Base-by-base conservation (phyloP, 371 early-diverging fungal genomes). In the Syncephalastrum racemosum region DNA sequence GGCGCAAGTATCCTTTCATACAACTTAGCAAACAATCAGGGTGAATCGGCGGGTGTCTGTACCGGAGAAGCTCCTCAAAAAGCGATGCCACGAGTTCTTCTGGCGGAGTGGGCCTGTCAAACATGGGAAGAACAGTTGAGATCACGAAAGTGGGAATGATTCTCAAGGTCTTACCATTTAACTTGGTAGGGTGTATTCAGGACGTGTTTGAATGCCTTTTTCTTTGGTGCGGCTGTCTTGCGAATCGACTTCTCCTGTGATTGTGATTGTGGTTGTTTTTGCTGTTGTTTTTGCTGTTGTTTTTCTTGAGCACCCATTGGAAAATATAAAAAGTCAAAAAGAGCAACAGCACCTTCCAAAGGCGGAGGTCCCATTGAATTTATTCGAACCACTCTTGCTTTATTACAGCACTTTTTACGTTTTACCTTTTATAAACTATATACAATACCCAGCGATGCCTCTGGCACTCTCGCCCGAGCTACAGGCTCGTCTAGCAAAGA, bases 121-220 rank as follows among this genome's bases (percentile, higher is more conserved):
- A 19, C 23, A 54, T 18, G 41, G 18, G 14, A 39, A 39, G 4
- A 36, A 20, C 19, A 43, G 16, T 46, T 47, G 44, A 18, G 19
- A 31, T 20, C 14, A 19, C 27, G 8, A 43, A 14, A 20, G 51
- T 22, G 3, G n/a, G 27, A 1, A 6, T 4, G 6, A n/a, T 10
- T 8, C 4, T 4, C 7, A 27, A 19, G 1, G n/a, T 3, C 15
- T 44, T 64, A 68, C 76, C 76, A 75, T 51, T 70, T 69, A n/a
- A 72, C 23, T 20, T 56, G 40, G 49, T 66, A 72, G 12, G 76
- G 76, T 4, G 70, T 62, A 39, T 54, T 64, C 7, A 75, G 20
- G 3, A 68, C 68, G 23, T 53, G 61, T 20, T 72, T 75, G 31
- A 64, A 75, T 10, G 70, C 68, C 13, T 52, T 60, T 45, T 40